Conservation (phyloP, 805 yeast genomes). For the Cyberlindnera mrakii region DNA sequence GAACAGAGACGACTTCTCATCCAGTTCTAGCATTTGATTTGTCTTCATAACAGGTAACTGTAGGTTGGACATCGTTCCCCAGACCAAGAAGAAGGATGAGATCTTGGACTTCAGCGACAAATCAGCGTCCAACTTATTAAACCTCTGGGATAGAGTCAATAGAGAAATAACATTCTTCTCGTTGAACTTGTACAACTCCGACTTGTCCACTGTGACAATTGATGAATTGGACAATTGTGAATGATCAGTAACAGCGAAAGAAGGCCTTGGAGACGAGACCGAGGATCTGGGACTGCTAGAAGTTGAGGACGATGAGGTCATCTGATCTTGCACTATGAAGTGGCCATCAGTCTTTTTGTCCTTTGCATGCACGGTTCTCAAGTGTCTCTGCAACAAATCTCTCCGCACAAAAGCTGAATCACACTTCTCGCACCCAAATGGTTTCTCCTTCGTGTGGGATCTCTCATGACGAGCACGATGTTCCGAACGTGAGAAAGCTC, state of each 20-base stretch:
- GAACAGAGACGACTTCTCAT: slow-evolving; percentile 30
- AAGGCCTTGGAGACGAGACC: neutral
- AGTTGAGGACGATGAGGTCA: neutral
- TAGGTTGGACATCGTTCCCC: slow-evolving; percentile 25
- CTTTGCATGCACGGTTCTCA: slow-evolving; percentile 63
- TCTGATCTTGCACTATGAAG: too few relatives aligned
- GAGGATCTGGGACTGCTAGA: neutral
- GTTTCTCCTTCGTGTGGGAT: slow-evolving; percentile 75
- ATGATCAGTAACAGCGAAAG: too few relatives aligned
- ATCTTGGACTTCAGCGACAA: slow-evolving; percentile 16
- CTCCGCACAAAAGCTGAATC: slow-evolving; percentile 70
- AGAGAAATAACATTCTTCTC: slow-evolving; percentile 29
- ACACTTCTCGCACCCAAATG: slow-evolving; percentile 69
- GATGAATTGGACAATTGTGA: too few relatives aligned
- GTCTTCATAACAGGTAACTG: slow-evolving; percentile 23
- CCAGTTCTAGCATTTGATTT: slow-evolving; percentile 10
- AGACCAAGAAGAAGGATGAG: slow-evolving; percentile 14
- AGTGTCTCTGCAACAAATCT: slow-evolving; percentile 71
- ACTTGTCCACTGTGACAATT: slow-evolving; percentile 1
- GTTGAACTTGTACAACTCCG: slow-evolving; percentile 9
- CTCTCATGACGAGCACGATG: slow-evolving; percentile 75
- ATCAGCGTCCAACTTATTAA: slow-evolving; percentile 2
- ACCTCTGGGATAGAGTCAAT: slow-evolving; percentile 26
- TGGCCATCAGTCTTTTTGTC: neutral
- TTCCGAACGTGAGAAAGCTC: slow-evolving; percentile 75